Percentiles rank a stretch among this genome's conserved stretches.
These are phyloP conservation scores for Dioszegia aurantiaca DNA, from an alignment of 768 basidiomycete genomes.

Conservation along the genomic window DNA sequence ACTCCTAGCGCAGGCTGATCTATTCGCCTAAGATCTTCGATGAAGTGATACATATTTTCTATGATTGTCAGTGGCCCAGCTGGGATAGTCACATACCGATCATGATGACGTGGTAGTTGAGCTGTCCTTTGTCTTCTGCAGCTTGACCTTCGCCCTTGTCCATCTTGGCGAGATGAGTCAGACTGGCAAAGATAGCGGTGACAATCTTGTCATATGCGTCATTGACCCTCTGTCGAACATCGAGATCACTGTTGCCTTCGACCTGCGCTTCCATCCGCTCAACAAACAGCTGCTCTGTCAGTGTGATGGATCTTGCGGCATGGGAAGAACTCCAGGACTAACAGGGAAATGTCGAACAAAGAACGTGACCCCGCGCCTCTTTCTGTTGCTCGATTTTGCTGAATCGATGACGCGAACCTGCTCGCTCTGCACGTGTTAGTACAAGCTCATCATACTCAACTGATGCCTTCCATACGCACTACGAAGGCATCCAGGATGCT, in stretches of 20 bases:
- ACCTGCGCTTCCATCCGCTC: constrained; percentile 79
- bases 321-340: constrained; percentile 14
- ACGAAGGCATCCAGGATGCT: constrained; percentile 68
- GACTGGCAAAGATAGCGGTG: constrained; percentile 81
- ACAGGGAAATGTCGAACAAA: constrained; percentile 91
- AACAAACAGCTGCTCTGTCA: constrained; percentile 60
- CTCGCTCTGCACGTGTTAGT: constrained; percentile 60
- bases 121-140: constrained; percentile 86
- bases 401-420: constrained; percentile 85
- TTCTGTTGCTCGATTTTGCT: constrained; percentile 86
- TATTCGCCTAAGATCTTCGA: constrained; percentile 74
- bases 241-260: constrained; percentile 66
- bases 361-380: constrained; percentile 83
- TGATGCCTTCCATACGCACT: constrained; percentile 48
- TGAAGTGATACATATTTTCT: constrained; percentile 98
- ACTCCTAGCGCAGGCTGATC: constrained; percentile 62
- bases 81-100: constrained; percentile 63
- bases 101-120: constrained; percentile 92
- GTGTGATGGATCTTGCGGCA: neutral
- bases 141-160: constrained; percentile 64
- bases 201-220: constrained; percentile 83
- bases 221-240: constrained; percentile 74
- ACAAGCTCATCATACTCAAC: too few relatives aligned
- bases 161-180: constrained; percentile 95
- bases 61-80: neutral